Conservation (phyloP, 306 rosid species). For the Acmispon strigosus region DNA sequence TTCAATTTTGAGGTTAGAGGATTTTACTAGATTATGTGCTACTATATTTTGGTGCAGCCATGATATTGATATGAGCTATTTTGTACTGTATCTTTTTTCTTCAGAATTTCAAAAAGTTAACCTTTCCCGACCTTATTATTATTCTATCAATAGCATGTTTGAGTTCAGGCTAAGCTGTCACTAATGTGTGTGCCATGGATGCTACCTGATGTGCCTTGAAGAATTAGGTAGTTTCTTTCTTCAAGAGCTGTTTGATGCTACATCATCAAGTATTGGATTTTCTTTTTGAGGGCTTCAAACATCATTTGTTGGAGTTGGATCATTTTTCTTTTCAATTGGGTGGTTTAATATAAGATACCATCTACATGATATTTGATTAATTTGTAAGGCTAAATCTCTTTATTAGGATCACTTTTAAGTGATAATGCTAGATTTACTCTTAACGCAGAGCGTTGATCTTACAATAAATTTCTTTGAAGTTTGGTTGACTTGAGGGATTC, state of each 20-base stretch:
- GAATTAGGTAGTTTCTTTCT: not conserved
- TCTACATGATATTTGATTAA: not conserved
- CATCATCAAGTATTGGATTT: conserved; percentile 9
- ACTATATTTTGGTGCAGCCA: not conserved
- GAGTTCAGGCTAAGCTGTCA: not conserved
- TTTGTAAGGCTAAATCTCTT: not conserved
- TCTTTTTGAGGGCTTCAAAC: not conserved
- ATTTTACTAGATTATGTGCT: conserved; percentile 6
- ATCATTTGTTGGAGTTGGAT: not conserved
- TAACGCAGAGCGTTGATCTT: conserved; percentile 16
- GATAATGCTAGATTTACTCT: not conserved
- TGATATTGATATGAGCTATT: not conserved
- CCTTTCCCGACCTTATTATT: not conserved
- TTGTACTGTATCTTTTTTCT: not conserved
- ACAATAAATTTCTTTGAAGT: conserved; percentile 29
- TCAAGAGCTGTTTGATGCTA: not conserved
- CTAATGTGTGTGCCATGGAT: not conserved
- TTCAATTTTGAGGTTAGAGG: not conserved
- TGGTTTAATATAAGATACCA: not conserved
- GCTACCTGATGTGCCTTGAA: not conserved
- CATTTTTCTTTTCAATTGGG: not conserved
- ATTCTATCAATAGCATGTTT: not conserved
- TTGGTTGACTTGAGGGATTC: conserved; percentile 39
- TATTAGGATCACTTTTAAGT: not conserved
- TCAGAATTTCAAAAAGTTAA: not conserved